phyloP scores from a whole-genome alignment of 345 rosid genomes.

The Isatis tinctoria region DNA sequence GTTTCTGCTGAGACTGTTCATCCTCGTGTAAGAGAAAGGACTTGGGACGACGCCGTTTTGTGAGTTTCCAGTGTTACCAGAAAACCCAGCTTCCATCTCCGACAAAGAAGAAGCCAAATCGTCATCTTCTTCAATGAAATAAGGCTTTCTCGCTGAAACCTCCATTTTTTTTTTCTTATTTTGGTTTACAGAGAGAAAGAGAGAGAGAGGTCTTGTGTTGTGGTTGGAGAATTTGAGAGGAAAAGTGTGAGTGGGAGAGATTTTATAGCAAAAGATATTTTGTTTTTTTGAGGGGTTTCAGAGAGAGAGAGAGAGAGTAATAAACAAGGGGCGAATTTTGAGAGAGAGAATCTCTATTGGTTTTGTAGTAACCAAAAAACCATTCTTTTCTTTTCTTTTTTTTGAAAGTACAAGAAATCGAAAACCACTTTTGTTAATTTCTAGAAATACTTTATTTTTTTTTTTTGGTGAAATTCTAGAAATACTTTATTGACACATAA shows the following conservation, averaged over 20 bases:
- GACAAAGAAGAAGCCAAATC: slow-evolving; percentile 56
- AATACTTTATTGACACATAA: slow-evolving; percentile 17
- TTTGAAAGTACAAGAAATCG: slow-evolving; percentile 17
- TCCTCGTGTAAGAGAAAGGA: slow-evolving; percentile 36
- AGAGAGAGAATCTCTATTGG: slow-evolving; percentile 49
- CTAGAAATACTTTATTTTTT: slow-evolving; percentile 9
- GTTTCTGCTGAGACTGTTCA: slow-evolving; percentile 43
- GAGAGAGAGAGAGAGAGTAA: slow-evolving; percentile 11
- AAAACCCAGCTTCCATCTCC: slow-evolving; percentile 62
- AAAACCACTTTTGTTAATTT: slow-evolving; percentile 26
- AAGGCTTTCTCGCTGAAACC: slow-evolving; percentile 33
- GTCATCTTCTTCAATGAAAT: slow-evolving; percentile 49
- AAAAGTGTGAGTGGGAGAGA: slow-evolving; percentile 20
- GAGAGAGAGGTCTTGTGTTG: slow-evolving; percentile 2
- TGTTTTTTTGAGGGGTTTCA: background rate
- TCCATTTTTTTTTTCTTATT: slow-evolving; percentile 20
- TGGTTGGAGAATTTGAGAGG: slow-evolving; percentile 10
- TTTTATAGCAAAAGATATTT: slow-evolving; percentile 31
- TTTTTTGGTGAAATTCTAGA: background rate
- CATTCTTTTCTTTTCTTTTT: background rate
- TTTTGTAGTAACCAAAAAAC: slow-evolving; percentile 12
- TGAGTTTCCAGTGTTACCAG: slow-evolving; percentile 8
- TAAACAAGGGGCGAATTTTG: slow-evolving; percentile 42
- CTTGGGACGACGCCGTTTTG: slow-evolving; percentile 33
- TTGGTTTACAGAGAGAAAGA: background rate